Base-by-base conservation (phyloP, 2,329 filamentous ascomycete species). In the Emergomyces africanus region DNA sequence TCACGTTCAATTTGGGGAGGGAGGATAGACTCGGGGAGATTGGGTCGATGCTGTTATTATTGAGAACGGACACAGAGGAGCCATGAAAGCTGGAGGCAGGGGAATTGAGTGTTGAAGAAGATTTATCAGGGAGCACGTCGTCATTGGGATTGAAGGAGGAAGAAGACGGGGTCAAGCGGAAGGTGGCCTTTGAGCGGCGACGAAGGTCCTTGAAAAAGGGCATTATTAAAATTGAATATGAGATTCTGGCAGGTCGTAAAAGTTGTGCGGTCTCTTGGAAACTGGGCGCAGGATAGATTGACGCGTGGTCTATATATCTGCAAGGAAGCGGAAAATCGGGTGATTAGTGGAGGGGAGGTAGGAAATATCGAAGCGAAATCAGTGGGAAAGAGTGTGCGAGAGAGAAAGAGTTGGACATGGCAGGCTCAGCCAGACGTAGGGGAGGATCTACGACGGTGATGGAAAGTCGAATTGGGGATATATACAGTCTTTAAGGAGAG, bases 151-250 rank as follows among this genome's bases (percentile, higher is more conserved):
- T 83, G 9, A 79, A 80, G 66, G 86, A 83, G 54, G 80, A 63
- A 30, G 62, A 28, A 55, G 53, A 55, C 9, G 35, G 23, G 25
- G 37, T 28, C 41, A 70, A 67, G 61, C 81, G 83, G 74, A 90
- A 86, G 77, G 85, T 90, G 61, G 85, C 82, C 71, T 80, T 86
- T 59, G 88, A 94, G 66, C 86, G 85, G 66, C 89, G 83, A 66
- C 89, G 87, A 59, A 95, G 75, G 69, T 87, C 84, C 73, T 84
- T 89, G 67, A 94, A 79, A 69, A 95, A 89, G 49, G 85, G 71
- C 77, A 79, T 79, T 59, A 28, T 57, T 46, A 3, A 23, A 54
- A n/a, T n/a, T 42, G 49, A 15, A 35, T n/a, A 14, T 54, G 20
- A 37, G 37, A 25, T 30, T 54, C 37, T 44, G 37, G 49, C 25